These are phyloP conservation scores for Ceratocystis lukuohia DNA, from an alignment of 2,329 filamentous ascomycete species.

Conservation along the genomic window DNA sequence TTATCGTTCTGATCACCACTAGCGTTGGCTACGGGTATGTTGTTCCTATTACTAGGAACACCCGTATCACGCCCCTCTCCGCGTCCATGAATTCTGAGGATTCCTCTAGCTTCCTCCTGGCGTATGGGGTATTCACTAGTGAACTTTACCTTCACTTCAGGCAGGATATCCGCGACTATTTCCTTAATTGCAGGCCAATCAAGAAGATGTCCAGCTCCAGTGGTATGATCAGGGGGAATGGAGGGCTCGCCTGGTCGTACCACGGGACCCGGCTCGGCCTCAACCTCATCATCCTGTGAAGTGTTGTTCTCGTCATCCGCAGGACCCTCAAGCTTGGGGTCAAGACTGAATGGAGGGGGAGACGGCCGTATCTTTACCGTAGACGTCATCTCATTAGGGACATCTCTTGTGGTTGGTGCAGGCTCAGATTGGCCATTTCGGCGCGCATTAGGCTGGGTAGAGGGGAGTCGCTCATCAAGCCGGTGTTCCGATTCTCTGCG, in stretches of 20 bases:
- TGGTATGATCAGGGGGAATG: constrained; percentile 77
- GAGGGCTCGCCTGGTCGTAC: constrained; percentile 49
- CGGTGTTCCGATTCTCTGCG: not conserved
- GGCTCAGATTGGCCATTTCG: not conserved
- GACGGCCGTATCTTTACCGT: not conserved
- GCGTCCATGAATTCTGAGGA: constrained; percentile 62
- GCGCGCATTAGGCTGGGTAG: not conserved
- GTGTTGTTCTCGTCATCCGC: not conserved
- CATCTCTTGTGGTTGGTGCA: not conserved
- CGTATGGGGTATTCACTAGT: constrained; percentile 63
- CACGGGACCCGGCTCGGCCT: constrained; percentile 38
- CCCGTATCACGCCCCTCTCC: constrained; percentile 47
- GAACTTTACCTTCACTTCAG: constrained; percentile 38
- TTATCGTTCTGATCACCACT: not conserved
- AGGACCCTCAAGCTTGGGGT: not conserved
- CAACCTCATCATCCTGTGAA: constrained; percentile 36
- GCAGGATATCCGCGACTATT: constrained; percentile 43
- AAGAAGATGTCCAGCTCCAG: constrained; percentile 71
- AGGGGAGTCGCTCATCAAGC: not conserved
- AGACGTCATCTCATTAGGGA: constrained; percentile 9
- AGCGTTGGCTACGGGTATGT: not conserved
- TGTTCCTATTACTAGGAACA: constrained; percentile 16
- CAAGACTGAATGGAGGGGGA: not conserved
- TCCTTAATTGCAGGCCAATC: constrained; percentile 55
- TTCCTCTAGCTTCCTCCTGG: constrained; percentile 58